These are phyloP conservation scores for Lactarius evosmus DNA, from an alignment of 768 basidiomycete genomes.

Conservation along the genomic window DNA sequence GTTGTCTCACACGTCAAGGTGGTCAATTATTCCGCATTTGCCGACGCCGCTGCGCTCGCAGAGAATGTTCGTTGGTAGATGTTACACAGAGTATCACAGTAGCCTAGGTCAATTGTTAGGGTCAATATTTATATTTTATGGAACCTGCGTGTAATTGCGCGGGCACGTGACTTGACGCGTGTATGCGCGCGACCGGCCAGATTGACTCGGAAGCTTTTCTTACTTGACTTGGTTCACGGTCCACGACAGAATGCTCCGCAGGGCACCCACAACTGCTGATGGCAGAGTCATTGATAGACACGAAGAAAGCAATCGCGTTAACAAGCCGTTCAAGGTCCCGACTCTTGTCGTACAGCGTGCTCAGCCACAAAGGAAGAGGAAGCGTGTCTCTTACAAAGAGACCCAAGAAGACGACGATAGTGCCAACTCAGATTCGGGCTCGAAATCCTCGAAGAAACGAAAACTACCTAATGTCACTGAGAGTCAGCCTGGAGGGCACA, in stretches of 20 bases:
- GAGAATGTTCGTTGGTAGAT: constrained; percentile 42
- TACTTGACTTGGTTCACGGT: not conserved
- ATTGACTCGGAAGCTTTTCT: not conserved
- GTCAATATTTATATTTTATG: too few relatives aligned
- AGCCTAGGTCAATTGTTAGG: not conserved
- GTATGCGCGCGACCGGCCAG: not conserved
- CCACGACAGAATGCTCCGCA: constrained; percentile 55
- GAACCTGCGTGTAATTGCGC: too few relatives aligned
- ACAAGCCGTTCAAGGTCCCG: constrained; percentile 81
- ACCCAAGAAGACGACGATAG: constrained; percentile 49
- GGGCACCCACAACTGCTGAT: constrained; percentile 65
- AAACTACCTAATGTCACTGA: constrained; percentile 58
- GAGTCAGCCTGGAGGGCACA: constrained; percentile 50
- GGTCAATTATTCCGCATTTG: constrained; percentile 21
- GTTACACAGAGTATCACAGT: not conserved
- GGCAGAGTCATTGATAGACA: constrained; percentile 66
- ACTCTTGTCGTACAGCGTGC: constrained; percentile 48
- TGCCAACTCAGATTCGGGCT: constrained; percentile 56
- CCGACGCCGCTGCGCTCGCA: constrained; percentile 34
- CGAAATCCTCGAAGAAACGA: constrained; percentile 54
- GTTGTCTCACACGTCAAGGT: constrained; percentile 29
- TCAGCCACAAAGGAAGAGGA: constrained; percentile 78
- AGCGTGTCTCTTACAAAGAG: constrained; percentile 83
- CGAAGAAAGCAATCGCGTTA: constrained; percentile 67
- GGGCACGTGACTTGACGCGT: constrained; percentile 21